phyloP scores from a whole-genome alignment of 2,329 filamentous ascomycete species.

The Aspergillaceae sp. region DNA sequence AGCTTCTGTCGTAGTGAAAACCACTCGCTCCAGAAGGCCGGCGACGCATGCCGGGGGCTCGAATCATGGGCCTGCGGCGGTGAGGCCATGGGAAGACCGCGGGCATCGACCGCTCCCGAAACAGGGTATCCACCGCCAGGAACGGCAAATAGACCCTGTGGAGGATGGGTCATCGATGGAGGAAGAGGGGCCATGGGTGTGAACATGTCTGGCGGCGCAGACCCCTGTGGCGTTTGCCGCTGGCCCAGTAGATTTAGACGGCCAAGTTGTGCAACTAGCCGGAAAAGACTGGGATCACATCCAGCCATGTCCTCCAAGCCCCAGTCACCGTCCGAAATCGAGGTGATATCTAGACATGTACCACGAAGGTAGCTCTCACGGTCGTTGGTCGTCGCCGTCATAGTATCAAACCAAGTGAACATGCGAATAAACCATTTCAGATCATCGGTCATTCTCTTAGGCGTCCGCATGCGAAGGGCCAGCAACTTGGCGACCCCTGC shows the following conservation, averaged over 20 bases:
- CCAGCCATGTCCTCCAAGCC: conserved; percentile 78
- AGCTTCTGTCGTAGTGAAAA: conserved; percentile 66
- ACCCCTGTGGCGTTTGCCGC: conserved; percentile 36
- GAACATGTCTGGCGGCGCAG: conserved; percentile 15
- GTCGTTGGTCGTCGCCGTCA: conserved; percentile 86
- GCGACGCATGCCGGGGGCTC: conserved; percentile 14
- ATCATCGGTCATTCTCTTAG: conserved; percentile 58
- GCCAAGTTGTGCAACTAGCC: conserved; percentile 72
- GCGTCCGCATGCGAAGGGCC: conserved; percentile 58
- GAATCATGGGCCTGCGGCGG: conserved; percentile 14
- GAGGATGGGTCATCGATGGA: conserved; percentile 24
- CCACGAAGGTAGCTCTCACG: conserved; percentile 71
- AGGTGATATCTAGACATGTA: conserved; percentile 54
- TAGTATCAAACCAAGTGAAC: conserved; percentile 90
- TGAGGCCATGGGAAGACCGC: conserved; percentile 26
- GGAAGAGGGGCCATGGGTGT: conserved; percentile 21
- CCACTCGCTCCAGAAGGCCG: conserved; percentile 77
- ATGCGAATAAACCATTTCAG: conserved; percentile 76
- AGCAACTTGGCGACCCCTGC: conserved; percentile 88
- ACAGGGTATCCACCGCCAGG: conserved; percentile 6
- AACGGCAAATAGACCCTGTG: conserved; percentile 6
- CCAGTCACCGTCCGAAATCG: conserved; percentile 58
- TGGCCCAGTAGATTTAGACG: conserved; percentile 79
- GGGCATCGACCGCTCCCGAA: conserved; percentile 33
- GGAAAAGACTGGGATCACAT: conserved; percentile 80